Evolutionary conservation across 78 protist species (phyloP).

Genomic region (Chrysochromulina parva): DNA sequence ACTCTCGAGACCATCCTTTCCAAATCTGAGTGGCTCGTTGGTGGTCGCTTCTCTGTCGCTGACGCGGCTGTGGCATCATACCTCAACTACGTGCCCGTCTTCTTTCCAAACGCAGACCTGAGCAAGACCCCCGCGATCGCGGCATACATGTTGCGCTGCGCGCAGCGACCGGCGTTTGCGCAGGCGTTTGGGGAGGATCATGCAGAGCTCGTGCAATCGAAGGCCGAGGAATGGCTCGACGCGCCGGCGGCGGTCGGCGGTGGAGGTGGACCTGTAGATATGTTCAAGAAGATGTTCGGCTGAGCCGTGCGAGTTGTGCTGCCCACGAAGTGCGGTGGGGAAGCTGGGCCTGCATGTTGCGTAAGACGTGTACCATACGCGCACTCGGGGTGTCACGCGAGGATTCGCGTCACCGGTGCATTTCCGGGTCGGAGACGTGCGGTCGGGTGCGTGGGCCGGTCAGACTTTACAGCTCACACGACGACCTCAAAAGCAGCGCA

Average conservation of each 20-base stretch:
- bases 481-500: no score
- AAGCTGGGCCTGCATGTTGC: no score
- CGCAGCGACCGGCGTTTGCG: not conserved
- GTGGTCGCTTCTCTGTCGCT: not conserved
- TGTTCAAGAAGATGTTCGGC: not conserved
- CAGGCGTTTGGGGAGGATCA: slow-evolving; percentile 1
- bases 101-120: not conserved
- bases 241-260: no score
- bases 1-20: not conserved
- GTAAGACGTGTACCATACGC: no score
- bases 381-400: no score
- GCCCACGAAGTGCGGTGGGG: no score
- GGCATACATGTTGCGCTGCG: not conserved
- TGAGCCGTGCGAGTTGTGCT: not conserved
- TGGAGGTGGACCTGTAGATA: not conserved
- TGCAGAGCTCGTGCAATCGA: not conserved
- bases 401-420: no score
- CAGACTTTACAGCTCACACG: no score
- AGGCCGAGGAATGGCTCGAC: not conserved
- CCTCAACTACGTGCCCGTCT: slow-evolving; percentile 6
- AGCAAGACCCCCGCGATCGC: not conserved
- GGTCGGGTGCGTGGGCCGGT: no score
- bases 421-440: no score
- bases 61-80: not conserved
- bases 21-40: slow-evolving; percentile 17